Evolutionary conservation across 2,329 filamentous ascomycete species (phyloP), one percentile per base, ranked within the genome.

Genomic region (Botrytis galanthina): DNA sequence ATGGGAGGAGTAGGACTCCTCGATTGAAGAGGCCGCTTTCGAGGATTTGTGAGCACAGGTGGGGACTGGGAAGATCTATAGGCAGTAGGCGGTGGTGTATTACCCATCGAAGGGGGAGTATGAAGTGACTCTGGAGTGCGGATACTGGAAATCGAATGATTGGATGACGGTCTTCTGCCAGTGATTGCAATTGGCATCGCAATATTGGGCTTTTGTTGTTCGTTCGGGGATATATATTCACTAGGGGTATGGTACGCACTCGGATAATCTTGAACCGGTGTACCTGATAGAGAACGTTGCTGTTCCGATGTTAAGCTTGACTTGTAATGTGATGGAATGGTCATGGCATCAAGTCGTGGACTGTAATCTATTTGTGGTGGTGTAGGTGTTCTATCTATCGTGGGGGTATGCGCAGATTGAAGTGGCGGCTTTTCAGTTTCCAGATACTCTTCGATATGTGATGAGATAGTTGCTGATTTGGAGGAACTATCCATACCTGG

Each of bases 361-460:
- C 66, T 73, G 9, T 69, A 59, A 59, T 69, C 51, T 16, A 51
- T 68, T 44, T 60, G 62, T 22, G n/a, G 48, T 16, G 62, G 51
- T 32, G 71, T 67, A 16, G 71, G 51, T 60, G 57, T 44, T 44
- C 63, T 72, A 35, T 67, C n/a, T 44, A 57, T 59, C 14, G 18
- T 54, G 29, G 54, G 48, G 35, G 51, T 39, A 35, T 46, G 71
- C 29, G 29, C 42, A 12, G 62, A 35, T 72, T 69, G 39, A 14
- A 29, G 70, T 46, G 44, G 29, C 44, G 69, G 60, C 29, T 73
- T 73, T 42, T 75, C 73, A 6, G 48, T 73, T 44, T 78, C 76
- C 26, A 78, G 72, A 63, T 77, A 79, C 26, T 79, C 75, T 71
- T 78, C 74, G 7, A 78, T 74, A 59, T 78, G 78, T 69, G 72